phyloP scores from a whole-genome alignment of 1,139 yeast species.

The Martiniozyma asiatica region DNA sequence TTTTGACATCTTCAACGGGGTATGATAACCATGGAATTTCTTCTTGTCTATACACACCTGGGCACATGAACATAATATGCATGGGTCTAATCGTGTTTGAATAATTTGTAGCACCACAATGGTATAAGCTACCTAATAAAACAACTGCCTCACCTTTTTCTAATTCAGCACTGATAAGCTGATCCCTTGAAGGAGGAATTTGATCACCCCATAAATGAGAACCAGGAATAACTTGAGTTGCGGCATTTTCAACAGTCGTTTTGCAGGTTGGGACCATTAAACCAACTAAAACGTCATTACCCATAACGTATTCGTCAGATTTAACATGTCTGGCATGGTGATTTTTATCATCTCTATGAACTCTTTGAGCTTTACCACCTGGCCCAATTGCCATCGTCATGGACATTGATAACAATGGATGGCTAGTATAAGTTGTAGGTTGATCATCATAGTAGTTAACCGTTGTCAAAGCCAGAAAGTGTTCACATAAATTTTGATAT shows the following conservation, averaged over 20 bases:
- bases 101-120: constrained; percentile 11
- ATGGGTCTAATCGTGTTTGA: constrained; percentile 9
- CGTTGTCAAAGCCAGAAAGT: constrained; percentile 8
- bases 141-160: constrained; percentile 11
- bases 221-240: constrained; percentile 20
- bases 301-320: constrained; percentile 9
- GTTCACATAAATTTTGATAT: constrained; percentile 10
- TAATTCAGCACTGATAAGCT: constrained; percentile 9
- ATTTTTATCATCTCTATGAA: constrained; percentile 20
- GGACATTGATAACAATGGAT: constrained; percentile 10
- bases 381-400: constrained; percentile 16
- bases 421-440: constrained; percentile 8
- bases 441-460: constrained; percentile 9
- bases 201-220: constrained; percentile 19
- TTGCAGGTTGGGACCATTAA: constrained; percentile 15
- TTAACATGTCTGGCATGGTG: constrained; percentile 17
- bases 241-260: constrained; percentile 20
- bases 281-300: constrained; percentile 17
- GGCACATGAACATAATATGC: constrained; percentile 12
- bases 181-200: constrained; percentile 10
- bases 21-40: constrained; percentile 10
- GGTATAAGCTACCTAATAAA: constrained; percentile 10
- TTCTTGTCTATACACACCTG: constrained; percentile 11
- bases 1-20: constrained; percentile 10
- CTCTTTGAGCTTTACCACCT: constrained; percentile 17